Percentiles rank a stretch among this genome's conserved stretches.
Evolutionary conservation across 1,284 basidiomycete species (phyloP).

Genomic region (Omphalotus olearius): DNA sequence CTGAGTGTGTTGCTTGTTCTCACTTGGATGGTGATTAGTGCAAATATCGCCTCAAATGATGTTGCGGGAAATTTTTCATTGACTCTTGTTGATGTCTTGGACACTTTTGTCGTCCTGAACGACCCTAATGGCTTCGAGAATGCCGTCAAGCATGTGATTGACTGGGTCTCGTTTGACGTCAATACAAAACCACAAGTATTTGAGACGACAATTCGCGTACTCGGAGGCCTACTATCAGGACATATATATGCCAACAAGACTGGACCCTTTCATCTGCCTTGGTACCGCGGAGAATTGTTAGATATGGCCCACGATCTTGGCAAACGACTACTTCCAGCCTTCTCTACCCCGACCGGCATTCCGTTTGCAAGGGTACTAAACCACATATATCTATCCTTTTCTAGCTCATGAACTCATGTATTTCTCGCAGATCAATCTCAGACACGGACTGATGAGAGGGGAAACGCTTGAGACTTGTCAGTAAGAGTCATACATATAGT

Average conservation of each 20-base stretch:
- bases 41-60: constrained; percentile 74
- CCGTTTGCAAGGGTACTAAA: constrained; percentile 77
- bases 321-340: constrained; percentile 80
- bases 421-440: constrained; percentile 61
- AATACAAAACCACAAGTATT: constrained; percentile 91
- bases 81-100: constrained; percentile 78
- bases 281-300: constrained; percentile 75
- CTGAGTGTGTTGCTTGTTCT: constrained; percentile 9
- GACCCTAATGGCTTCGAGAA: constrained; percentile 71
- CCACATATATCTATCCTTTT: constrained; percentile 12
- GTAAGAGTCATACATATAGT: constrained; percentile 24
- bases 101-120: constrained; percentile 76
- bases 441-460: constrained; percentile 60
- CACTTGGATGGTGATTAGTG: constrained; percentile 35
- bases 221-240: constrained; percentile 85
- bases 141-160: constrained; percentile 71
- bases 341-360: constrained; percentile 82
- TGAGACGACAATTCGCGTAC: constrained; percentile 84
- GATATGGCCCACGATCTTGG: constrained; percentile 83
- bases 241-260: constrained; percentile 75
- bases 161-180: constrained; percentile 81
- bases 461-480: constrained; percentile 79
- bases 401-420: constrained; percentile 3
- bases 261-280: constrained; percentile 66
- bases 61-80: constrained; percentile 85